These are phyloP conservation scores for Babesia caballi DNA, from an alignment of 169 alveolate species.

Conservation along the genomic window DNA sequence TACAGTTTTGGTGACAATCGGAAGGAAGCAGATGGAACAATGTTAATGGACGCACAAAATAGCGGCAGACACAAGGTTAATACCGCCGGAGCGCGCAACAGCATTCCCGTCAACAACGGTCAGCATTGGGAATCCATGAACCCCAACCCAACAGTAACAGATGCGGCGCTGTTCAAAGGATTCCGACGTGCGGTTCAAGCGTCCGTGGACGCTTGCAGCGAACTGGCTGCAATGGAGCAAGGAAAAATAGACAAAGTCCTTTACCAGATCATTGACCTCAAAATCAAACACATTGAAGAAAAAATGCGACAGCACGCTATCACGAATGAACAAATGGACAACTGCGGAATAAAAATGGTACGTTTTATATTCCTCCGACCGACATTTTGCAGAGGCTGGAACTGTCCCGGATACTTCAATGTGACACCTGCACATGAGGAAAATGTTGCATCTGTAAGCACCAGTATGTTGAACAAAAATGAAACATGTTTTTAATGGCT, in stretches of 20 bases:
- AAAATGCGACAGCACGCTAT: conserved; percentile 2
- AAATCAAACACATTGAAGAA: conserved; percentile 27
- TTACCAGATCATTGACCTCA: conserved; percentile 16
- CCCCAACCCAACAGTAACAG: not conserved
- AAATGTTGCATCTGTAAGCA: too few species aligned
- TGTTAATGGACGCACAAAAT: not conserved
- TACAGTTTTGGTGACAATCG: not conserved
- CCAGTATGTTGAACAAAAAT: too few species aligned
- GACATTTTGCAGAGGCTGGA: not conserved
- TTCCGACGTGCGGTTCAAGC: not conserved
- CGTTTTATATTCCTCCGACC: not conserved
- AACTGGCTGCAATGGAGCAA: conserved; percentile 38
- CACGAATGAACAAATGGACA: conserved; percentile 34
- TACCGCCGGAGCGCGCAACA: not conserved
- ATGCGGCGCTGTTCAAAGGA: not conserved
- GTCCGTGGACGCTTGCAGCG: conserved; percentile 10
- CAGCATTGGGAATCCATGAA: not conserved
- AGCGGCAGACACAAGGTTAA: not conserved
- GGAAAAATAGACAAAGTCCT: conserved; percentile 1
- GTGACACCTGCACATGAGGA: conserved; percentile 6
- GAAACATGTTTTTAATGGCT: too few species aligned
- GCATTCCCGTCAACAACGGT: not conserved
- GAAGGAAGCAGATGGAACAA: not conserved
- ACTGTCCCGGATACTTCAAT: not conserved
- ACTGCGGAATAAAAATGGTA: conserved; percentile 18